These are phyloP conservation scores for Melianthus villosus DNA, from an alignment of 441 rosid species.

Conservation along the genomic window DNA sequence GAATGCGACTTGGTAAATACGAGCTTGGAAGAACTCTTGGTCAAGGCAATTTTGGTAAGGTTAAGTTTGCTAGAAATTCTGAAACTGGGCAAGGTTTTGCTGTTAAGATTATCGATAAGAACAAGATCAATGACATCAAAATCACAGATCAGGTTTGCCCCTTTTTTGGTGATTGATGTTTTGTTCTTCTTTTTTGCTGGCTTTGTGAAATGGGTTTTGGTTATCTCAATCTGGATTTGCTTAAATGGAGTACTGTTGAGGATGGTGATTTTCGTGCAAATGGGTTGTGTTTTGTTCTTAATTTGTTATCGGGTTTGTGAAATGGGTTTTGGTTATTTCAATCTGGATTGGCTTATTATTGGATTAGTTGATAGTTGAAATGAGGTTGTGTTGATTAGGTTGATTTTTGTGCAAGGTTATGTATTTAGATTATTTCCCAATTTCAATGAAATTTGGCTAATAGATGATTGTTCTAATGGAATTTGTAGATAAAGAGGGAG, in stretches of 20 bases:
- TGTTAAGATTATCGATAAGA: slow-evolving; percentile 76
- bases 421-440: too few relatives aligned
- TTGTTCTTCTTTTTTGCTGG: neutral
- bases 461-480: neutral
- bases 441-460: neutral
- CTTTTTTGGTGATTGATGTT: neutral
- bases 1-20: slow-evolving; percentile 78
- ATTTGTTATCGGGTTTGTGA: too few relatives aligned
- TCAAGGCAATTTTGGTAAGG: slow-evolving; percentile 88
- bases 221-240: too few relatives aligned
- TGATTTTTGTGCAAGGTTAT: too few relatives aligned
- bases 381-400: too few relatives aligned
- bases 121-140: slow-evolving; percentile 41
- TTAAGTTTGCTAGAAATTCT: slow-evolving; percentile 47
- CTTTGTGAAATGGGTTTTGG: too few relatives aligned
- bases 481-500: slow-evolving; percentile 72
- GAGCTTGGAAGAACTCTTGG: slow-evolving; percentile 80
- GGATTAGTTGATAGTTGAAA: too few relatives aligned
- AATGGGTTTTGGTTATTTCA: too few relatives aligned
- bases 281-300: too few relatives aligned
- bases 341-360: too few relatives aligned
- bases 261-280: too few relatives aligned
- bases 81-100: slow-evolving; percentile 54
- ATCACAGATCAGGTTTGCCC: slow-evolving; percentile 66
- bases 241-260: too few relatives aligned